phyloP scores from a whole-genome alignment of 2,329 filamentous ascomycete genomes.

The Pseudogymnoascus pannorum region DNA sequence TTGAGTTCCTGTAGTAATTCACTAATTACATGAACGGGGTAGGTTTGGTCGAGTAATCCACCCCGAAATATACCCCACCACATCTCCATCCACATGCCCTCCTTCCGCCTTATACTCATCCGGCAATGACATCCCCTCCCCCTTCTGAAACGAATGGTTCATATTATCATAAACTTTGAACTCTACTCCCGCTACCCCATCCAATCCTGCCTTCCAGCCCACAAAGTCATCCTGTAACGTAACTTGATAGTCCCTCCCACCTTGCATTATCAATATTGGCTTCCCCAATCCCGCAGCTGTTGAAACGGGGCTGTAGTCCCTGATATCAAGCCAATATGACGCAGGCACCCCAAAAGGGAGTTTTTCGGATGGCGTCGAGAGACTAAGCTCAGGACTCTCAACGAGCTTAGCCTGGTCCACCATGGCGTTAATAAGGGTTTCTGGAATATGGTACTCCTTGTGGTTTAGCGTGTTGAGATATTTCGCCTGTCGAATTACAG shows the following conservation, averaged over 20 bases:
- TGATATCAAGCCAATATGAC: conserved; percentile 2
- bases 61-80: neutral
- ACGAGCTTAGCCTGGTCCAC: neutral
- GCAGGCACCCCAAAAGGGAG: neutral
- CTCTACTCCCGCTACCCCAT: neutral
- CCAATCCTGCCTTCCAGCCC: neutral
- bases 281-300: neutral
- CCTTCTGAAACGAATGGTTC: neutral
- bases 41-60: neutral
- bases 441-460: neutral
- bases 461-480: neutral
- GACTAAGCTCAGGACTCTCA: neutral
- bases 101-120: neutral
- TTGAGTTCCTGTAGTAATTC: no score
- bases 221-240: neutral
- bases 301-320: neutral
- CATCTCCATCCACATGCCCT: neutral
- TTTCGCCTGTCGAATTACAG: neutral
- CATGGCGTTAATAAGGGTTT: neutral
- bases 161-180: neutral
- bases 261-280: neutral
- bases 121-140: neutral
- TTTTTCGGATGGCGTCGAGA: neutral
- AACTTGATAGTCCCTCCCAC: neutral
- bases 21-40: neutral